Evolutionary conservation across 257 asterid genomes (phyloP).

Genomic region (Penstemon davidsonii): DNA sequence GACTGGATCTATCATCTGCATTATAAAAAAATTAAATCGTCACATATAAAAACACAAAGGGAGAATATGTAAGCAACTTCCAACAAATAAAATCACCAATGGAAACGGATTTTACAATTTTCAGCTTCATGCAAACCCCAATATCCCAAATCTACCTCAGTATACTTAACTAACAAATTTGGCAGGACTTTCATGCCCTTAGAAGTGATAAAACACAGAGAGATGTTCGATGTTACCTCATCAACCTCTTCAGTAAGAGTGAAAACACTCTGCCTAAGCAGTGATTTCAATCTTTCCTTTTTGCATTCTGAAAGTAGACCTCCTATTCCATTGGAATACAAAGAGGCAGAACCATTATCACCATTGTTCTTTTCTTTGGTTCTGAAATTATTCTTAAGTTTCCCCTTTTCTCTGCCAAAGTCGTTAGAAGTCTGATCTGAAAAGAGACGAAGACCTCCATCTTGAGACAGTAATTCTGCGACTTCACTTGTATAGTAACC

Average conservation of each 20-base stretch:
- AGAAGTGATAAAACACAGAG: background rate
- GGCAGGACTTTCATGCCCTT: background rate
- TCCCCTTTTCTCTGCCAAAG: conserved; percentile 24
- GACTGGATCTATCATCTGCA: conserved; percentile 63
- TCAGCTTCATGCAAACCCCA: conserved; percentile 4
- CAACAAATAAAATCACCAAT: background rate
- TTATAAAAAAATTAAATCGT: background rate
- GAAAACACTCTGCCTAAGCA: conserved; percentile 60
- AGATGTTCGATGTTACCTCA: conserved; percentile 50
- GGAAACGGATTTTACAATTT: background rate
- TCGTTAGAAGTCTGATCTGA: conserved; percentile 33
- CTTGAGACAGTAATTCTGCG: conserved; percentile 50
- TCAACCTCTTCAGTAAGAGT: conserved; percentile 67
- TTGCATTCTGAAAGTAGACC: conserved; percentile 50
- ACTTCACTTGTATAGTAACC: conserved; percentile 55
- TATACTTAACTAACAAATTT: background rate
- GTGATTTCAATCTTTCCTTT: conserved; percentile 53
- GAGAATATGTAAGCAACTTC: background rate
- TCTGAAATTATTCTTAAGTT: conserved; percentile 27
- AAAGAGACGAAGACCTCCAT: conserved; percentile 44
- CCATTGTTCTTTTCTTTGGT: conserved; percentile 19
- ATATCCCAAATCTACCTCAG: conserved; percentile 1
- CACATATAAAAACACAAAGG: background rate
- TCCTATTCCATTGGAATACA: conserved; percentile 62
- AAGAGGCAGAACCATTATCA: conserved; percentile 30